A percentile compares a stretch with the other conserved stretches of the same genome.
Conservation (phyloP, 257 asterid genomes). For the Cinchona pubescens region DNA sequence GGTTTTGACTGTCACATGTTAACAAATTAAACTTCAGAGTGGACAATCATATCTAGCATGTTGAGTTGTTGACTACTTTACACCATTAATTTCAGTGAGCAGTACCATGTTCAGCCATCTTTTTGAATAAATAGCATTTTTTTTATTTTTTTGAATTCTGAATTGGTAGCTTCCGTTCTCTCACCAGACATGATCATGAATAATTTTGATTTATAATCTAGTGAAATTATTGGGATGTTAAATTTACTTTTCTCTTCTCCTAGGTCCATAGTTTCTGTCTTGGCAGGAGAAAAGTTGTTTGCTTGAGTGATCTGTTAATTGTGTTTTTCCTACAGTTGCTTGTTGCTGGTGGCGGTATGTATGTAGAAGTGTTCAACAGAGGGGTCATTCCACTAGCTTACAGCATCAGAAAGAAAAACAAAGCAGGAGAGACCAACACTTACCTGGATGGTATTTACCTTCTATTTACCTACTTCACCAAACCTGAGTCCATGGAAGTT, state of each 20-base stretch:
- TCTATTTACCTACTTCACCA: constrained; percentile 86
- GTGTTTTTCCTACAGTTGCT: constrained; percentile 53
- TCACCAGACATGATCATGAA: not conserved
- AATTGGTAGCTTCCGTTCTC: not conserved
- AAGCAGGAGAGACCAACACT: constrained; percentile 86
- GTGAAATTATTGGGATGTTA: not conserved
- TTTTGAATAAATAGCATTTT: not conserved
- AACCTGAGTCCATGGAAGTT: constrained; percentile 60
- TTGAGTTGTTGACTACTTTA: not conserved
- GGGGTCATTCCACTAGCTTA: constrained; percentile 96
- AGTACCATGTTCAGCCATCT: not conserved
- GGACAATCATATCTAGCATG: not conserved
- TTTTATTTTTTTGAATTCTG: not conserved
- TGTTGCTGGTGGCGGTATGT: constrained; percentile 95
- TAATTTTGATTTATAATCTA: not conserved
- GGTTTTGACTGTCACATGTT: not conserved
- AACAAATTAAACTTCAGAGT: not conserved
- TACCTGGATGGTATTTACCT: constrained; percentile 94
- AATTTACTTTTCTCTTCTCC: not conserved
- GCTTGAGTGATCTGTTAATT: not conserved
- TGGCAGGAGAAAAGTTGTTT: not conserved
- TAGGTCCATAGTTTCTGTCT: not conserved
- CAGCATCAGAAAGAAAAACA: constrained; percentile 73
- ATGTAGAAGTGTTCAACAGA: constrained; percentile 90
- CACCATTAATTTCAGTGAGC: not conserved